A percentile compares a stretch with the other conserved stretches of the same genome.
phyloP scores from a whole-genome alignment of 495 filamentous ascomycete genomes.

The Cairneyella variabilis region DNA sequence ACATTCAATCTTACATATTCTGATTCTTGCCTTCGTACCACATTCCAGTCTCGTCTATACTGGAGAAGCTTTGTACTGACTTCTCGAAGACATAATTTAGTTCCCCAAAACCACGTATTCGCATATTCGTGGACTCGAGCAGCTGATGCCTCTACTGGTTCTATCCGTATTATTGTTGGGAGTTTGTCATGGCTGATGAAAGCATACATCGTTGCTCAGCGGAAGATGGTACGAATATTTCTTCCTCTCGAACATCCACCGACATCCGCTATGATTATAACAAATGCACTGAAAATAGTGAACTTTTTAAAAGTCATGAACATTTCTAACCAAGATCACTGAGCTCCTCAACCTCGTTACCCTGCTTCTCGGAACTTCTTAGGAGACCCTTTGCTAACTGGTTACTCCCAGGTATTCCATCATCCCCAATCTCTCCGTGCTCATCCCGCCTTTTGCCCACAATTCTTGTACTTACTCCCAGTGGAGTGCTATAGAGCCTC shows the following conservation, averaged over 20 bases:
- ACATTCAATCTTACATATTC: slow-evolving; percentile 99
- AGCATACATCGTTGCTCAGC: too few species aligned
- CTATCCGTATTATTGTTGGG: too few species aligned
- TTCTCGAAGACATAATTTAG: slow-evolving; percentile 29
- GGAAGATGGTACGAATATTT: slow-evolving; percentile 1
- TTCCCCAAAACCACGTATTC: neutral
- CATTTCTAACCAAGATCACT: slow-evolving; percentile 82
- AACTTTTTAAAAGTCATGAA: slow-evolving; percentile 59
- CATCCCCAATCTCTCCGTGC: neutral
- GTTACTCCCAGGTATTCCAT: slow-evolving; percentile 8
- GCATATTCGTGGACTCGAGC: too few species aligned
- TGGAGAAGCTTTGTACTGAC: slow-evolving; percentile 6
- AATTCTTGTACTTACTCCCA: too few species aligned
- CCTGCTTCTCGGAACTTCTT: neutral
- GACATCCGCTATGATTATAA: slow-evolving; percentile 62
- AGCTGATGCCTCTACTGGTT: too few species aligned
- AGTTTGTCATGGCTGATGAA: too few species aligned
- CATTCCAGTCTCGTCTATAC: slow-evolving; percentile 1
- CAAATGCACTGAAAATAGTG: slow-evolving; percentile 79
- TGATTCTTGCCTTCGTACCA: slow-evolving; percentile 45
- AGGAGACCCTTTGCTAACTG: slow-evolving; percentile 2
- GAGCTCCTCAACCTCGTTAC: slow-evolving; percentile 32
- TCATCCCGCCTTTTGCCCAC: too few species aligned
- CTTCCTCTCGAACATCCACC: neutral
- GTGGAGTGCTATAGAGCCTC: too few species aligned